Percentiles rank a stretch among this genome's conserved stretches.
phyloP scores from a whole-genome alignment of 495 filamentous ascomycete genomes.

The Evernia prunastri region DNA sequence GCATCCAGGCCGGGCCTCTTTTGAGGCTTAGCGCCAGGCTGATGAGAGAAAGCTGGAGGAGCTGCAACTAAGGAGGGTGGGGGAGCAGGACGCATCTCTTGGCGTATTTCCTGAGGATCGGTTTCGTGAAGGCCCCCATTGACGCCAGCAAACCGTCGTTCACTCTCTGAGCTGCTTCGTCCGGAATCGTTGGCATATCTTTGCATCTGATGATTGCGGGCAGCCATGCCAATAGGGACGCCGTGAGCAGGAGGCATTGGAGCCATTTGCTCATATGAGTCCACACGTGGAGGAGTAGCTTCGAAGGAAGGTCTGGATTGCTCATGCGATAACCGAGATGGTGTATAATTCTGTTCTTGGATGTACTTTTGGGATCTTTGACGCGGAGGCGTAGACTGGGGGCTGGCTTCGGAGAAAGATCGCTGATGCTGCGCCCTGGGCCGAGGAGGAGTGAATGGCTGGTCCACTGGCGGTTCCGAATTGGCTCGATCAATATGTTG shows the following conservation, averaged over 20 bases:
- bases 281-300: conserved; percentile 13
- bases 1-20: conserved; percentile 62
- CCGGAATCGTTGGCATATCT: conserved; percentile 35
- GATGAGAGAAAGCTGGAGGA: conserved; percentile 72
- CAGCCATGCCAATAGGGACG: conserved; percentile 24
- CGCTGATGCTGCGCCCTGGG: conserved; percentile 33
- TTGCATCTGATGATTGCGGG: conserved; percentile 26
- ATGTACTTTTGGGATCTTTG: conserved; percentile 42
- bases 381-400: conserved; percentile 32
- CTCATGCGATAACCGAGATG: conserved; percentile 41
- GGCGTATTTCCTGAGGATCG: conserved; percentile 30
- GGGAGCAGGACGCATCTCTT: conserved; percentile 49
- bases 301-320: conserved; percentile 23
- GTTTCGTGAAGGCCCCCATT: conserved; percentile 16
- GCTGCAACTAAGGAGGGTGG: conserved; percentile 65
- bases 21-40: conserved; percentile 57
- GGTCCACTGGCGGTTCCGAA: conserved; percentile 37
- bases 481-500: conserved; percentile 28
- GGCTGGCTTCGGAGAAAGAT: conserved; percentile 30
- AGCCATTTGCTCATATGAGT: conserved; percentile 29
- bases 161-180: conserved; percentile 54
- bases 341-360: conserved; percentile 32
- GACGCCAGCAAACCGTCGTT: conserved; percentile 34
- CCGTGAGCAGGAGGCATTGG: conserved; percentile 42
- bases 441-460: conserved; percentile 28